Evolutionary conservation across 2,329 filamentous ascomycete species (phyloP).

Genomic region (Claviceps humidiphila): DNA sequence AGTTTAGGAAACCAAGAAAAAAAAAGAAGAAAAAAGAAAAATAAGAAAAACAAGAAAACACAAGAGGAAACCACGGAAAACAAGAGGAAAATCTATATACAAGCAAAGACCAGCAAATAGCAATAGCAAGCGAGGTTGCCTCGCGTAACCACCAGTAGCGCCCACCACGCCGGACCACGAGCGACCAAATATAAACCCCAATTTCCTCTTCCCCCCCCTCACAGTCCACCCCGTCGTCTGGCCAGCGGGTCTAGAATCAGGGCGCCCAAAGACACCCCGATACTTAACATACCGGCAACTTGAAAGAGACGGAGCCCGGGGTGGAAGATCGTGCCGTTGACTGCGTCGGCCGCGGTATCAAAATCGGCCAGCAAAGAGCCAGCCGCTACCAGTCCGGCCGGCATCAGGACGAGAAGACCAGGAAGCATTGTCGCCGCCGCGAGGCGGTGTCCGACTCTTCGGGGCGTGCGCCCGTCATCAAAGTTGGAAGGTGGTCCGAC

Average conservation of each 20-base stretch:
- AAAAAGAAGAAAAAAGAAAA: too few relatives aligned
- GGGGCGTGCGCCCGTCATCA: slow-evolving; percentile 11
- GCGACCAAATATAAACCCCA: background rate
- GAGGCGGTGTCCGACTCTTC: slow-evolving; percentile 47
- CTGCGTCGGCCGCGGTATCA: slow-evolving; percentile 22
- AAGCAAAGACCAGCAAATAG: too few relatives aligned
- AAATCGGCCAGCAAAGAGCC: slow-evolving; percentile 47
- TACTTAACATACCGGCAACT: slow-evolving; percentile 48
- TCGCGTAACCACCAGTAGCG: too few relatives aligned
- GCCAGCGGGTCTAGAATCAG: slow-evolving; percentile 21
- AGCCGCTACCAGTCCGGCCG: slow-evolving; percentile 20
- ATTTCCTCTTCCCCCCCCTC: slow-evolving; percentile 1
- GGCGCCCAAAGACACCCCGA: slow-evolving; percentile 44
- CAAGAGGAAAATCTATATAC: too few relatives aligned
- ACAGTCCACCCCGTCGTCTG: slow-evolving; percentile 43
- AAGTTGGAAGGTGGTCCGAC: slow-evolving; percentile 8
- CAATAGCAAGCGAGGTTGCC: too few relatives aligned
- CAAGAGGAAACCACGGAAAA: too few relatives aligned
- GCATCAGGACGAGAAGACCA: too few relatives aligned
- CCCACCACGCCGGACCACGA: background rate
- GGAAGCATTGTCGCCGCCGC: slow-evolving; percentile 72
- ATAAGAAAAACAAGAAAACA: too few relatives aligned
- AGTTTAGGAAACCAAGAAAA: too few relatives aligned
- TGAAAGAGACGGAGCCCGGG: slow-evolving; percentile 46
- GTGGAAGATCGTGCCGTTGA: slow-evolving; percentile 36